phyloP scores from a whole-genome alignment of 2,329 filamentous ascomycete species.

The Clonostachys chloroleuca region DNA sequence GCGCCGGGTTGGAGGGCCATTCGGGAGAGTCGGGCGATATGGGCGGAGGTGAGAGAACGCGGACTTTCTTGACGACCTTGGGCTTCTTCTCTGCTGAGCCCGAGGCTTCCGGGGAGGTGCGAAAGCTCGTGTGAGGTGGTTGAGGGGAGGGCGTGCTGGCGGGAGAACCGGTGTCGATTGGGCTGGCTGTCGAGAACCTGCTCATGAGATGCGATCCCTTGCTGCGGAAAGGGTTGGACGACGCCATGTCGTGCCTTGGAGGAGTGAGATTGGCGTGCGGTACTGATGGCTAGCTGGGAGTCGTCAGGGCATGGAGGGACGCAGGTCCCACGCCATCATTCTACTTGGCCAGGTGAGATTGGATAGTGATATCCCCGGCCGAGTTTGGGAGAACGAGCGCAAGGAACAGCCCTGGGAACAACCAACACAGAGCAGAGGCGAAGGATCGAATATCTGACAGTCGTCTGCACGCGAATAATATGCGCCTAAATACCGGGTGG shows the following conservation, averaged over 20 bases:
- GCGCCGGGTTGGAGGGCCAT: conserved; percentile 9
- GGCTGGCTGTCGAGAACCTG: neutral
- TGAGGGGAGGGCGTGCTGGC: conserved; percentile 6
- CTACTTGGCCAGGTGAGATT: too few species aligned
- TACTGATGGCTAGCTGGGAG: neutral
- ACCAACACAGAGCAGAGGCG: too few species aligned
- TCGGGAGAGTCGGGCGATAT: conserved; percentile 49
- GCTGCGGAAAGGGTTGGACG: conserved; percentile 49
- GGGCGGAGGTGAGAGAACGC: conserved; percentile 60
- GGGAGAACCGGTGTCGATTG: conserved; percentile 13
- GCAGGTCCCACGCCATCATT: neutral
- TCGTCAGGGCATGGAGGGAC: conserved; percentile 1
- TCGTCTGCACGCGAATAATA: too few species aligned
- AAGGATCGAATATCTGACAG: too few species aligned
- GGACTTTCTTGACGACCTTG: conserved; percentile 63
- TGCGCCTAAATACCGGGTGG: too few species aligned
- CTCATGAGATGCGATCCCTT: neutral
- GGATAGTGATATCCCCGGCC: too few species aligned
- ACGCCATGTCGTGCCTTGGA: conserved; percentile 17
- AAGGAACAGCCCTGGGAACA: too few species aligned
- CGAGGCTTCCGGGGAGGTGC: conserved; percentile 14
- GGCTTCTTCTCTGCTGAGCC: conserved; percentile 23
- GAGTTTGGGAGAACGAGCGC: too few species aligned
- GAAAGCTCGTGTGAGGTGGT: conserved; percentile 13
- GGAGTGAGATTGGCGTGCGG: conserved; percentile 2